A percentile compares a stretch with the other conserved stretches of the same genome.
These are phyloP conservation scores for Russula ochroleuca DNA, from an alignment of 768 basidiomycete genomes.

Conservation along the genomic window DNA sequence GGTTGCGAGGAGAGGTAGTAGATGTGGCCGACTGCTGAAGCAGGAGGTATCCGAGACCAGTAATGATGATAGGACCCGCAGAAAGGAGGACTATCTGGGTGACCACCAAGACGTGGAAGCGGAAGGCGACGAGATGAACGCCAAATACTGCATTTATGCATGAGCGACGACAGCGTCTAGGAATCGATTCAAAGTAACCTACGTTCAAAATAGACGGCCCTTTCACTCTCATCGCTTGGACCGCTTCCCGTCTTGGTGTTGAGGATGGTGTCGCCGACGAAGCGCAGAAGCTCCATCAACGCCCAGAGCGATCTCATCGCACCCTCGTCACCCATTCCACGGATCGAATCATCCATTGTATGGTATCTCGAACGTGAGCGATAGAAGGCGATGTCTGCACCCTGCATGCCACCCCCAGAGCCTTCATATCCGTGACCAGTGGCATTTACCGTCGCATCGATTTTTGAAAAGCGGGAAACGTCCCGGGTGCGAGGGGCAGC, in stretches of 20 bases:
- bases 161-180: neutral
- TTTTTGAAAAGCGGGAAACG: neutral
- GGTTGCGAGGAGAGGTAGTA: neutral
- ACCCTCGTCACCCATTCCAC: conserved; percentile 48
- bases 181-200: conserved; percentile 30
- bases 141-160: conserved; percentile 51
- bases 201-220: conserved; percentile 72
- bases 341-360: conserved; percentile 65
- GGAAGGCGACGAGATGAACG: conserved; percentile 49
- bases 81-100: conserved; percentile 57
- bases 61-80: conserved; percentile 56
- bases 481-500: conserved; percentile 28
- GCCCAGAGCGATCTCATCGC: conserved; percentile 62
- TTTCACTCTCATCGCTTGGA: conserved; percentile 29
- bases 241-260: conserved; percentile 34
- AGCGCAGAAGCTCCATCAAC: conserved; percentile 66
- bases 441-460: neutral
- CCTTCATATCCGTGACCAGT: conserved; percentile 12
- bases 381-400: conserved; percentile 79
- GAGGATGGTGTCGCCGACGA: conserved; percentile 52
- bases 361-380: conserved; percentile 70
- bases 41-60: conserved; percentile 36
- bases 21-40: conserved; percentile 21
- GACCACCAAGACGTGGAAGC: conserved; percentile 47
- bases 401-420: conserved; percentile 47